Evolutionary conservation across 805 yeast species (phyloP).

Genomic region (Starmera caribaea): DNA sequence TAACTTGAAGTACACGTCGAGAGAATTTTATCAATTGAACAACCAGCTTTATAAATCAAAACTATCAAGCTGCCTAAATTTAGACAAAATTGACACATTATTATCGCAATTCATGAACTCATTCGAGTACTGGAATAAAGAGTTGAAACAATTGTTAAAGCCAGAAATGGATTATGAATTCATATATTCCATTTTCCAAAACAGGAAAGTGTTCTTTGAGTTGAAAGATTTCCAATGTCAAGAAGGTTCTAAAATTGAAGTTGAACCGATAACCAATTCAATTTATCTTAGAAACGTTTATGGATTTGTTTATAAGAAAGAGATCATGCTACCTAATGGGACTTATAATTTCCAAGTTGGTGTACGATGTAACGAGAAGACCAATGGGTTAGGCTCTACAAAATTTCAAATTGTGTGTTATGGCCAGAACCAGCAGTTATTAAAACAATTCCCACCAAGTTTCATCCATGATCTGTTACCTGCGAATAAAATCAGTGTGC

Average conservation of each 20-base stretch:
- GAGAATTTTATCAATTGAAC: constrained; percentile 38
- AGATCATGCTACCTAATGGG: constrained; percentile 9
- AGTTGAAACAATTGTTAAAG: constrained; percentile 23
- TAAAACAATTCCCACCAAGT: constrained; percentile 38
- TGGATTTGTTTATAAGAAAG: constrained; percentile 4
- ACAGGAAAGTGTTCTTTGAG: constrained; percentile 44
- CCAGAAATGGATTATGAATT: constrained; percentile 34
- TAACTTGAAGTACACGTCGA: constrained; percentile 22
- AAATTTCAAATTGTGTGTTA: constrained; percentile 35
- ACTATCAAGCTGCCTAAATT: constrained; percentile 15
- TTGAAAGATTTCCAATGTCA: constrained; percentile 26
- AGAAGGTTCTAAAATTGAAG: constrained; percentile 1
- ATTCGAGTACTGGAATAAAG: constrained; percentile 25
- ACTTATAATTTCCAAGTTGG: constrained; percentile 13
- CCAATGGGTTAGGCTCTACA: constrained; percentile 45
- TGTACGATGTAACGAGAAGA: constrained; percentile 1
- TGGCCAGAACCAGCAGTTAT: constrained; percentile 13
- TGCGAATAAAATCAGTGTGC: constrained; percentile 35
- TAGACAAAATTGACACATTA: background rate
- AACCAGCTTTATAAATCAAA: constrained; percentile 38
- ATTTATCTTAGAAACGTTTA: constrained; percentile 3
- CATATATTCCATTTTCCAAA: constrained; percentile 38
- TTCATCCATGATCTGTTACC: constrained; percentile 52
- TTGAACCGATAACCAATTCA: background rate
- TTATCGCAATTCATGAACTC: constrained; percentile 1